Conservation (phyloP, 495 filamentous ascomycete genomes). For the Neurospora sp. region DNA sequence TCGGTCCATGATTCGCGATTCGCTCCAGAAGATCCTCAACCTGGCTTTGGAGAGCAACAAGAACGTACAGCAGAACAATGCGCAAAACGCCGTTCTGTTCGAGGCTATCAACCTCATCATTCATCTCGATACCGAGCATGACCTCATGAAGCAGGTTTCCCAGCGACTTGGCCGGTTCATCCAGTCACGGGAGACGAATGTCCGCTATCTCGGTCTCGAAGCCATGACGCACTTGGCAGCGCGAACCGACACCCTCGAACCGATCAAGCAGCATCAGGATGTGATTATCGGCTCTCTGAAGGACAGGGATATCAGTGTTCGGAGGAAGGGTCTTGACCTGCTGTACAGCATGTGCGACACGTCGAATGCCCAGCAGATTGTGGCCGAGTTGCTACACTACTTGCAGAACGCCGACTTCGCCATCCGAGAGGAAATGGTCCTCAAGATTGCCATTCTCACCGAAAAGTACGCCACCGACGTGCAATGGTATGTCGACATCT, state of each 20-base stretch:
- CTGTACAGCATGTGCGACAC: slow-evolving; percentile 99
- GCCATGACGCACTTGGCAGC: slow-evolving; percentile 98
- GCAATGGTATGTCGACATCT: slow-evolving; percentile 99
- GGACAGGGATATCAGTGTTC: slow-evolving; percentile 94
- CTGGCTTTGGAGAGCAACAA: slow-evolving; percentile 87
- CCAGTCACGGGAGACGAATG: slow-evolving; percentile 92
- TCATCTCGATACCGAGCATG: slow-evolving; percentile 93
- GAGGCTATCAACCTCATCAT: slow-evolving; percentile 99
- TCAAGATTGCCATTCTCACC: slow-evolving; percentile 96
- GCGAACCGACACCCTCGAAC: slow-evolving; percentile 85
- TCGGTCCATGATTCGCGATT: slow-evolving; percentile 84
- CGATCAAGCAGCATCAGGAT: slow-evolving; percentile 95
- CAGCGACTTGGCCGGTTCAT: slow-evolving; percentile 90
- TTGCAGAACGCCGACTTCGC: slow-evolving; percentile 95
- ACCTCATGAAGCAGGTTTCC: slow-evolving; percentile 96
- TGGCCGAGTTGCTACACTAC: slow-evolving; percentile 87
- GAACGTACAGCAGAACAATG: slow-evolving; percentile 99
- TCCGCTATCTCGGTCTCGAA: slow-evolving; percentile 91
- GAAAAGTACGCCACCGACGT: slow-evolving; percentile 98
- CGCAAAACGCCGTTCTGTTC: slow-evolving; percentile 95
- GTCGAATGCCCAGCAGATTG: slow-evolving; percentile 82
- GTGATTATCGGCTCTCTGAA: slow-evolving; percentile 90
- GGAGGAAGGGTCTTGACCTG: slow-evolving; percentile 88
- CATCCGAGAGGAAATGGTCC: slow-evolving; percentile 96
- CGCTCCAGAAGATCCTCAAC: slow-evolving; percentile 81